Base-by-base conservation (phyloP, 2,329 filamentous ascomycete genomes). In the Albophoma yamanashiensis region DNA sequence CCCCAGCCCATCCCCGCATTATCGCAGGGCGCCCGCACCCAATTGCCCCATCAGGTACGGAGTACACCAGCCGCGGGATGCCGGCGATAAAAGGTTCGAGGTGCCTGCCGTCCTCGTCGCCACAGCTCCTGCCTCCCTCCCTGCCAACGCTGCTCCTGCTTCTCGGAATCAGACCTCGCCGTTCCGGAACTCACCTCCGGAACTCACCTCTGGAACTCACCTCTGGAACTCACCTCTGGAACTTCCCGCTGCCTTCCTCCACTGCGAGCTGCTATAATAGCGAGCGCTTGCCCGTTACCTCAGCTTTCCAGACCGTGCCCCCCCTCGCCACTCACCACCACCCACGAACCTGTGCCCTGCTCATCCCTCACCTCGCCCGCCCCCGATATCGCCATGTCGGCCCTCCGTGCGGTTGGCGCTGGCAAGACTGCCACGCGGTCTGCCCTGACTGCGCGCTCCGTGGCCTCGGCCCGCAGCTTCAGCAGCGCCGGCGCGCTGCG, bases 401-500 rank as follows among this genome's bases (percentile, higher is more conserved):
- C 62, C 58, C 58, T 65, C 56, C 64, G 62, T 42, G 61, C 60
- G 58, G 59, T 55, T 59, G 60, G 60, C 55, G 58, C 58, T 45
- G 53, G 20, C 43, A 56, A 52, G 40, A 53, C 55, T 43, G 40
- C 59, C 22, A 34, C 61, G 34, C 61, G 63, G 20, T 27, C 61
- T 17, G 56, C 45, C 38, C 22, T 57, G 20, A 31, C 62, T 15
- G 47, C 43, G 25, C 53, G 63, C 39, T 36, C 20, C 25, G 55
- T 45, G 11, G 55, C 45, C 25, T n/a, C 63, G 39, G n/a, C 34
- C 17, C 60, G 65, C 50, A 15, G 52, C 36, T 64, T 62, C 39
- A 58, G 53, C 58, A 63, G 59, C 20, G 45, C 62, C 59, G 58
- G 62, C 57, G 60, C 63, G 57, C 7, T 63, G 43, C 62, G 67